Conservation (phyloP, 257 asterid genomes). For the Petunia secreta region DNA sequence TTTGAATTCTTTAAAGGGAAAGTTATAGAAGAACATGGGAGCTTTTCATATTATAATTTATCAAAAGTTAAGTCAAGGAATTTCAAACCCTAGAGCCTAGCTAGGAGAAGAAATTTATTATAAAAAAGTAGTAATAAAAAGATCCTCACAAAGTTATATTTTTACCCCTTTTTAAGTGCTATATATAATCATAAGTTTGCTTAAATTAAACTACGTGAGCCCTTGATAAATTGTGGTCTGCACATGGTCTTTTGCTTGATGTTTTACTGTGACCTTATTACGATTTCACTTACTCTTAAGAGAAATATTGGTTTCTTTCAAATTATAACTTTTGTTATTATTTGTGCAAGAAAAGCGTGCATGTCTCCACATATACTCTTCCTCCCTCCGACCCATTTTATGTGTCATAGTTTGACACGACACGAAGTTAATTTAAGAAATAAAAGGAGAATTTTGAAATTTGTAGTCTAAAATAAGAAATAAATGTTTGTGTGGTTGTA, state of each 20-base stretch:
- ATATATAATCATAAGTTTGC: slow-evolving; percentile 32
- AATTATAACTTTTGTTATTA: background rate
- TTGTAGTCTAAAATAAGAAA: too few relatives aligned
- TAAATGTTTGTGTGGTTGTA: too few relatives aligned
- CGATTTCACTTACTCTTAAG: background rate
- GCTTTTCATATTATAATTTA: slow-evolving; percentile 30
- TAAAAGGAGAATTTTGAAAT: too few relatives aligned
- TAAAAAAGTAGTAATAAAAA: background rate
- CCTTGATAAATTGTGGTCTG: slow-evolving; percentile 27
- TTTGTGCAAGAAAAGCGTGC: background rate
- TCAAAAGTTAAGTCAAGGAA: slow-evolving; percentile 50
- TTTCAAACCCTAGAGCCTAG: slow-evolving; percentile 54
- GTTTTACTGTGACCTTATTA: background rate
- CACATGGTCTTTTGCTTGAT: slow-evolving; percentile 5
- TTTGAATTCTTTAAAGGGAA: slow-evolving; percentile 35
- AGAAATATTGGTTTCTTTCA: background rate
- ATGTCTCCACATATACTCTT: too few relatives aligned
- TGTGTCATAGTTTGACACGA: too few relatives aligned
- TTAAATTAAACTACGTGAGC: slow-evolving; percentile 17
- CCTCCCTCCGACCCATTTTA: too few relatives aligned
- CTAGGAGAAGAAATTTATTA: slow-evolving; percentile 41
- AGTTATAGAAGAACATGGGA: slow-evolving; percentile 35
- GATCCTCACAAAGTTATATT: background rate
- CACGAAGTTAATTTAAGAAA: too few relatives aligned
- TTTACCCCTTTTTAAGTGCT: slow-evolving; percentile 33